These are phyloP conservation scores for Atalantia buxifolia DNA, from an alignment of 345 rosid species.

Conservation along the genomic window DNA sequence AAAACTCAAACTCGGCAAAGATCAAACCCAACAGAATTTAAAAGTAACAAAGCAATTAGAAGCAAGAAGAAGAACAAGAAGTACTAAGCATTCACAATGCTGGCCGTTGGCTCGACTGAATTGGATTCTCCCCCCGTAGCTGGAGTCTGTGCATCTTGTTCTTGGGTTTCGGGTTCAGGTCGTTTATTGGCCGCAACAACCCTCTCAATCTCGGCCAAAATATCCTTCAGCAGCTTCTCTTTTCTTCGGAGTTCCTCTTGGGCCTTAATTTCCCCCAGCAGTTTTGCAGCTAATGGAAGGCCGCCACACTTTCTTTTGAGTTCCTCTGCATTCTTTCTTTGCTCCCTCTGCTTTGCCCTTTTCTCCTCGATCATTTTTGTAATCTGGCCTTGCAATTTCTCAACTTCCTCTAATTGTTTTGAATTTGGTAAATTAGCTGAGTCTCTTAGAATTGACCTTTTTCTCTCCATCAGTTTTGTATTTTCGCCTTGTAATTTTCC, in stretches of 20 bases:
- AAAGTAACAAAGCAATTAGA: background rate
- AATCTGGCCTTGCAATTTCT: background rate
- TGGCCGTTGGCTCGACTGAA: too few species aligned
- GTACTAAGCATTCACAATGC: background rate
- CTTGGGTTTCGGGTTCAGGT: background rate
- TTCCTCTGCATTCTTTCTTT: background rate
- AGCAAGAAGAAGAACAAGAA: background rate
- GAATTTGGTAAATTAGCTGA: background rate
- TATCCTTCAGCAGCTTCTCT: background rate
- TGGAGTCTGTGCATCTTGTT: too few species aligned
- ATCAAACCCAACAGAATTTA: background rate
- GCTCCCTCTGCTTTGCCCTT: background rate
- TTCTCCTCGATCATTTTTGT: background rate
- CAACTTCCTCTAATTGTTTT: background rate
- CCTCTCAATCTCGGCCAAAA: background rate
- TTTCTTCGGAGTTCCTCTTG: background rate
- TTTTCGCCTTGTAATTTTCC: background rate
- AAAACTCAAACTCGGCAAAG: background rate
- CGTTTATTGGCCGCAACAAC: background rate
- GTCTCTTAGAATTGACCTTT: too few species aligned
- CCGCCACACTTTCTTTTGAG: constrained; percentile 9
- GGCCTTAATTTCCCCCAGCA: constrained; percentile 8
- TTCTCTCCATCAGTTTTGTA: background rate
- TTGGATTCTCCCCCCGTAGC: too few species aligned
- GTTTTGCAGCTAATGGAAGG: constrained; percentile 14